Evolutionary conservation across 805 yeast species (phyloP), one percentile per base, ranked within the genome.

Genomic region (Cyberlindnera suaveolens): DNA sequence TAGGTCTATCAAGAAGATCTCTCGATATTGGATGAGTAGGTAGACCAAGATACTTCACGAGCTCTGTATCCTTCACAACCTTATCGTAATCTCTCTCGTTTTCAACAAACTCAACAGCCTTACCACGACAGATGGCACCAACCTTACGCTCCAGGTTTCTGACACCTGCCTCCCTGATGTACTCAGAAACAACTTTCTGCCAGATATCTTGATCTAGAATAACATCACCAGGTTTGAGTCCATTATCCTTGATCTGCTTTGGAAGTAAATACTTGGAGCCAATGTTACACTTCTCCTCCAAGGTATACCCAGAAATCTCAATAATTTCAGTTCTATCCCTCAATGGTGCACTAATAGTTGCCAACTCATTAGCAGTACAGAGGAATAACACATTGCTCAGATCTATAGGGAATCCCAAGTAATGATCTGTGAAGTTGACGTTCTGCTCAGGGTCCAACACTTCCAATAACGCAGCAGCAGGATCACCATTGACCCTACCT

Each of bases 381-480:
- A 88, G 75, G 56, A 88, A 88, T 17, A 86, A 65, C 13, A 85
- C 83, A 52, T 85, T 85, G 5, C 95, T 84, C 50, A 88, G 65
- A 58, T 88, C 96, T 17, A 88, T 71, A 0, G 96, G 95, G 64
- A 88, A 83, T 5, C 93, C 93, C 42, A 88, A 63, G 60, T 85
- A 88, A 60, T 86, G 95, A 63, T 88, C 96, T 32, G 75, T 76
- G 63, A 87, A 88, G 29, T 77, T 69, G 31, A 68, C 63, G 62
- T 88, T 88, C 58, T 88, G 96, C 60, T 88, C 96, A 0, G 96
- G 96, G 56, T 88, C 96, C 47, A 88, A 70, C 1, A 88, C 90
- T 61, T 88, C 96, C 46, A 88, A 70, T 53, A 88, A 68, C 0
- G 96, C 96, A 31, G 95, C 95, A 15, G 89, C 82, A 1, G 96